Conservation (phyloP, 2,329 filamentous ascomycete genomes). For the Aspergillus texensis region DNA sequence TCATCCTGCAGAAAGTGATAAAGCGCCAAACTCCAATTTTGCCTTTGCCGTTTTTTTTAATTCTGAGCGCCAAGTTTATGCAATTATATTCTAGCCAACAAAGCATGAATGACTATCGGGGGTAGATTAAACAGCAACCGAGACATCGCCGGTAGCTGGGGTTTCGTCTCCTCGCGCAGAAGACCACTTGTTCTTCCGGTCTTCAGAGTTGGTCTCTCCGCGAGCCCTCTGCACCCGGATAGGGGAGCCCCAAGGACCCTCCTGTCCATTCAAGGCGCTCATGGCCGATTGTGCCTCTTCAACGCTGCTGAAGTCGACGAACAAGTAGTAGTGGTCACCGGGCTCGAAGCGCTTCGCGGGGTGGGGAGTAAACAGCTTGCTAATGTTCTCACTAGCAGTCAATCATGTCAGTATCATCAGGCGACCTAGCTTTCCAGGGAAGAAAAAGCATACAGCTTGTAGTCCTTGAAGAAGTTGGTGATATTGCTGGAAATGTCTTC, state of each 20-base stretch:
- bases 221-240: constrained; percentile 45
- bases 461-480: constrained; percentile 48
- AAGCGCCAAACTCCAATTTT: constrained; percentile 6
- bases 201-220: constrained; percentile 37
- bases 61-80: neutral
- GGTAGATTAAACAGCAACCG: constrained; percentile 8
- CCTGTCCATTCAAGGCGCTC: constrained; percentile 43
- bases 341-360: constrained; percentile 55
- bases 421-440: neutral
- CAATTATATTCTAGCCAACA: constrained; percentile 4
- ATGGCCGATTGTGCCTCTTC: constrained; percentile 59
- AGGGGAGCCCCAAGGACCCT: constrained; percentile 43
- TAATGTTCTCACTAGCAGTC: constrained; percentile 46
- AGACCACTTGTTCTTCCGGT: constrained; percentile 28
- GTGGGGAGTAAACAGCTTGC: constrained; percentile 61
- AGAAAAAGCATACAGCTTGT: constrained; percentile 40
- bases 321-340: constrained; percentile 65
- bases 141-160: constrained; percentile 8
- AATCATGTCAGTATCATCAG: constrained; percentile 8
- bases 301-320: constrained; percentile 62
- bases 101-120: constrained; percentile 1
- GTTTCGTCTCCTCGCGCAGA: constrained; percentile 14
- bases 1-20: neutral
- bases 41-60: constrained; percentile 3
- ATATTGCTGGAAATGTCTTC: constrained; percentile 47